Percentiles rank a stretch among this genome's conserved stretches.
These are phyloP conservation scores for Mimosa pudica DNA, from an alignment of 306 rosid species.

Conservation along the genomic window DNA sequence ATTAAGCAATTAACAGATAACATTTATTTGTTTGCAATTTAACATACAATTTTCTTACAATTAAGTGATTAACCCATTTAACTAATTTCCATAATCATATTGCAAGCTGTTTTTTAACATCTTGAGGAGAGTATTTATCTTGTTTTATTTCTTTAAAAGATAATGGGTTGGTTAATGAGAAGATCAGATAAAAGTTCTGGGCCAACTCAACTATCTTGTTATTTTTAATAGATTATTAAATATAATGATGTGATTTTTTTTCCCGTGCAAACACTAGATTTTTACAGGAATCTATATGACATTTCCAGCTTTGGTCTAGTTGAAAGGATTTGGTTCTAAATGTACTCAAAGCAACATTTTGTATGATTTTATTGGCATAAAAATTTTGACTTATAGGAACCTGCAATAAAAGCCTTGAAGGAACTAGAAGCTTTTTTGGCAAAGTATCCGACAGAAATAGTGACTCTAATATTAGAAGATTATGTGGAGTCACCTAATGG, in stretches of 20 bases:
- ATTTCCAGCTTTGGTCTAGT: too few relatives aligned
- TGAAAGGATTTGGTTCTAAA: too few relatives aligned
- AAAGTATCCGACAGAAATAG: conserved; percentile 45
- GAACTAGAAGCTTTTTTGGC: conserved; percentile 42
- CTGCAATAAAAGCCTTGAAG: conserved; percentile 47
- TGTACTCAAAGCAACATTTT: too few relatives aligned
- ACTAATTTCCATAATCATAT: too few relatives aligned
- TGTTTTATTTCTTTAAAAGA: too few relatives aligned
- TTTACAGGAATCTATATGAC: too few relatives aligned
- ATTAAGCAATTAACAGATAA: too few relatives aligned
- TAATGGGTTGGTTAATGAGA: background rate
- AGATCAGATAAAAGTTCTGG: background rate
- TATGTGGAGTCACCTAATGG: conserved; percentile 44
- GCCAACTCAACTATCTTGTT: background rate
- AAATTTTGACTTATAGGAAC: conserved; percentile 28
- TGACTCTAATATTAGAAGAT: conserved; percentile 54
- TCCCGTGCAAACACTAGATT: too few relatives aligned
- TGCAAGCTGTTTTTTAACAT: too few relatives aligned
- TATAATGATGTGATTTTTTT: background rate
- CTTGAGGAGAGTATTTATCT: too few relatives aligned
- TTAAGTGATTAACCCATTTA: too few relatives aligned
- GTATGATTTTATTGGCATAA: background rate
- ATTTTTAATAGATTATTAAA: background rate
- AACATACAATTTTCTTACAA: too few relatives aligned
- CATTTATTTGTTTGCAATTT: background rate